Evolutionary conservation across 2,329 filamentous ascomycete genomes (phyloP), one percentile per base, ranked within the genome.

Genomic region (Pseudocercospora fijiensis): DNA sequence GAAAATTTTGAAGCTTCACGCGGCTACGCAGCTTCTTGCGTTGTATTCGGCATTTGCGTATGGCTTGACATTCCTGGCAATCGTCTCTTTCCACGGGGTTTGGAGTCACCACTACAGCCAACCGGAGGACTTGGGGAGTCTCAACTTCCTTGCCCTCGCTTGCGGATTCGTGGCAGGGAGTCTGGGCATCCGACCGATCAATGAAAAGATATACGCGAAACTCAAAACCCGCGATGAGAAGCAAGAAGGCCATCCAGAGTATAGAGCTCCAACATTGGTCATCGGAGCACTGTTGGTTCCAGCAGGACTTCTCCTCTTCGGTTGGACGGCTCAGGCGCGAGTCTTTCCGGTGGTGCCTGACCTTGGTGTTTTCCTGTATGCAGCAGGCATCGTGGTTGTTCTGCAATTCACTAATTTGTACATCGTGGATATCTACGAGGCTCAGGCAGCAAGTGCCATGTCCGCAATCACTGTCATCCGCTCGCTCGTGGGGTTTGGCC

Each of bases 391-490:
- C 41, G 82, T 86, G 43, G 76, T 82, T 0, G 77, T 78, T 0
- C 87, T 85, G 62, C 82, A 83, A 69, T 82, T 81, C 37, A 80
- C 84, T 27, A 83, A 85, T 53, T 85, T 84, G 5, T 91, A 90
- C 69, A 80, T 90, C 4, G 83, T 89, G 27, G 87, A 90, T 61
- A 81, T 83, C 2, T 88, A 84, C 70, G 79, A 80, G 0, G 75
- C 80, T 64, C 84, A 87, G 65, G 84, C 86, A 0, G 86, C 88
- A n/a, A 82, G 81, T 2, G 88, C 86, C 0, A 82, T 90, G 0
- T 87, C 88, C 0, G 87, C 86, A 2, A 87, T 83, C 65, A 87
- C 86, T 0, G 82, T 89, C 4, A 72, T 88, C 4, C 76, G 86
- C 20, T 80, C 76, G n/a, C 68, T 86, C 0, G 77, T 85, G 16